These are phyloP conservation scores for Lignosus rhinocerotis DNA, from an alignment of 1,284 basidiomycete genomes.

Conservation along the genomic window DNA sequence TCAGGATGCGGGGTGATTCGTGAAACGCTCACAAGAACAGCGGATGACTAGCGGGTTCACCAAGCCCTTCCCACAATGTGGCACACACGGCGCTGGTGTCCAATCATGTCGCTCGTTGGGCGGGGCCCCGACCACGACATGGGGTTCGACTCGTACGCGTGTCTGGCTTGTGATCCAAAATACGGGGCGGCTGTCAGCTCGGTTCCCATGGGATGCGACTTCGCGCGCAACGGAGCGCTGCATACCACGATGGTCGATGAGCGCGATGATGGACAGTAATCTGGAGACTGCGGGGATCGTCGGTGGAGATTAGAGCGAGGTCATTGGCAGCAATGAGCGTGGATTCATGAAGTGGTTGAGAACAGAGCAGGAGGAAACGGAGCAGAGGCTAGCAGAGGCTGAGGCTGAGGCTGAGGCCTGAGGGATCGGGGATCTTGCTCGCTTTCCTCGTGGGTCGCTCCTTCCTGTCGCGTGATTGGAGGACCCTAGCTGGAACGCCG, in stretches of 20 bases:
- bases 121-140: conserved; percentile 19
- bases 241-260: neutral
- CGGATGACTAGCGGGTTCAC: conserved; percentile 7
- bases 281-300: neutral
- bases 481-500: conserved; percentile 3
- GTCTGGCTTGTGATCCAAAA: conserved; percentile 20
- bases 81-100: conserved; percentile 9
- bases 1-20: neutral
- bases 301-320: neutral
- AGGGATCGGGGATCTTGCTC: conserved; percentile 1
- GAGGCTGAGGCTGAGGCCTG: conserved; percentile 1
- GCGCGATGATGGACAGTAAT: neutral
- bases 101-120: conserved; percentile 20
- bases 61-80: conserved; percentile 12
- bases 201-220: conserved; percentile 18
- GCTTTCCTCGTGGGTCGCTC: conserved; percentile 10
- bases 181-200: conserved; percentile 22
- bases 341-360: neutral
- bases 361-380: neutral
- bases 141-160: conserved; percentile 12
- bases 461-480: conserved; percentile 12
- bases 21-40: conserved; percentile 9
- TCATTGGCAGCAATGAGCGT: neutral
- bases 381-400: neutral
- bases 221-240: conserved; percentile 12